Evolutionary conservation across 176 grass and related monocot species (phyloP).

Genomic region (Bolboschoenus planiculmis): DNA sequence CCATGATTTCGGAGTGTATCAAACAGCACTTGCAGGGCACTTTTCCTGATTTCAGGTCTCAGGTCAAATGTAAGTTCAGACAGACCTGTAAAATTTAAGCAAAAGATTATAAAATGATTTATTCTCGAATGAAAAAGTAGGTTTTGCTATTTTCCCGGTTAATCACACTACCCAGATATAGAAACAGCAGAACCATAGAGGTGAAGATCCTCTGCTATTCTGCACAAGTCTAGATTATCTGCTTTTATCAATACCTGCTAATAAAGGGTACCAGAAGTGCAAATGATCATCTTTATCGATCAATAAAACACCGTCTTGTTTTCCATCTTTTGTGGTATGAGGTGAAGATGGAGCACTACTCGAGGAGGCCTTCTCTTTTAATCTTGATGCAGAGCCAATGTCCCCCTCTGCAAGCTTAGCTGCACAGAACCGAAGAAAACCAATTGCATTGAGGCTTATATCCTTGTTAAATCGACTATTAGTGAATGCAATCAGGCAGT

Average conservation of each 20-base stretch:
- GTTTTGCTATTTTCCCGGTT: not conserved
- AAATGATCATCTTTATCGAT: slow-evolving; percentile 88
- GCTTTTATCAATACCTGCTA: slow-evolving; percentile 52
- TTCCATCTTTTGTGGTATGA: slow-evolving; percentile 58
- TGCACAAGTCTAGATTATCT: not conserved
- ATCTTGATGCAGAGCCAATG: slow-evolving; percentile 69
- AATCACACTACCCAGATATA: not conserved
- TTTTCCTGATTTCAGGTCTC: slow-evolving; percentile 97
- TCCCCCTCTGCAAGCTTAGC: slow-evolving; percentile 93
- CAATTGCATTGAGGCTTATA: slow-evolving; percentile 98
- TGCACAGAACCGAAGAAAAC: slow-evolving; percentile 98
- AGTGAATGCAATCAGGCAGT: slow-evolving; percentile 97
- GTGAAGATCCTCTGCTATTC: not conserved
- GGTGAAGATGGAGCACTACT: slow-evolving; percentile 50
- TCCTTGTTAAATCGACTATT: slow-evolving; percentile 98
- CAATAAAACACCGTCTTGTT: slow-evolving; percentile 50
- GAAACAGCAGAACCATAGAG: not conserved
- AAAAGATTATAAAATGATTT: slow-evolving; percentile 16
- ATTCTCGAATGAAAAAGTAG: not conserved
- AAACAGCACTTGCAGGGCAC: slow-evolving; percentile 94
- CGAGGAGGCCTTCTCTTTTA: slow-evolving; percentile 54
- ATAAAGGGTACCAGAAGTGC: slow-evolving; percentile 98
- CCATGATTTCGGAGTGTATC: slow-evolving; percentile 97
- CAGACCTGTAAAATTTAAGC: slow-evolving; percentile 57
- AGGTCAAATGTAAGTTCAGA: slow-evolving; percentile 98